Evolutionary conservation across 441 rosid genomes (phyloP).

Genomic region (Daphne laureola): DNA sequence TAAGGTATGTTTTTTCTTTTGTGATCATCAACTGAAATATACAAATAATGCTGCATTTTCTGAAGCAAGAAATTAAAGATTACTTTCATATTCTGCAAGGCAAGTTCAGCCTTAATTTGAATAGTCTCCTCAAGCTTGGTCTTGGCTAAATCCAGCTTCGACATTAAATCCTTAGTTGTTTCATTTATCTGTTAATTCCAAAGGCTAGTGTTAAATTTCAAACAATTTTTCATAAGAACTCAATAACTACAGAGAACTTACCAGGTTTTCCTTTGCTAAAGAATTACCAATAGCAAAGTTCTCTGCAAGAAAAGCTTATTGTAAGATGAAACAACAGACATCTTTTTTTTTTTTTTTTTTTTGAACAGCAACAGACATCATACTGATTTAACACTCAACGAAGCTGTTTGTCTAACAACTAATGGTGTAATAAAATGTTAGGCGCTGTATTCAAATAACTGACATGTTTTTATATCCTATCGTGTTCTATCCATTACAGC

Average conservation of each 20-base stretch:
- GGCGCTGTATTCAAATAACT: background rate
- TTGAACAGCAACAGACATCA: too few species aligned
- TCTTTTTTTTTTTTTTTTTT: background rate
- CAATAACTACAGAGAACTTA: constrained; percentile 14
- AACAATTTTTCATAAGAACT: background rate
- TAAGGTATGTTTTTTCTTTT: too few species aligned
- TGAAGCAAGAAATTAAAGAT: background rate
- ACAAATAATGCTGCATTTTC: too few species aligned
- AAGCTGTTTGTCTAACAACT: background rate
- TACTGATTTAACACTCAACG: background rate
- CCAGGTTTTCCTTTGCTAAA: constrained; percentile 14
- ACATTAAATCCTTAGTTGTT: constrained; percentile 22
- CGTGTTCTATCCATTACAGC: background rate
- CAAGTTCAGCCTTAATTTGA: constrained; percentile 32
- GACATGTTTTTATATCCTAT: background rate
- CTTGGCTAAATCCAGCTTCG: constrained; percentile 37
- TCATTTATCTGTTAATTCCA: constrained; percentile 23
- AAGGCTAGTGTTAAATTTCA: constrained; percentile 9
- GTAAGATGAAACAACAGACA: constrained; percentile 10
- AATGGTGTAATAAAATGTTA: background rate
- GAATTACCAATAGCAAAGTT: constrained; percentile 12
- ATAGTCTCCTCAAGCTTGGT: constrained; percentile 41
- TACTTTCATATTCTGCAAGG: constrained; percentile 44
- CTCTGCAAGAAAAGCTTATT: constrained; percentile 19
- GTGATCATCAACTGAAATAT: too few species aligned